A percentile compares a stretch with the other conserved stretches of the same genome.
These are phyloP conservation scores for Carex kokanica DNA, from an alignment of 176 grass and related monocot genomes.

Conservation along the genomic window DNA sequence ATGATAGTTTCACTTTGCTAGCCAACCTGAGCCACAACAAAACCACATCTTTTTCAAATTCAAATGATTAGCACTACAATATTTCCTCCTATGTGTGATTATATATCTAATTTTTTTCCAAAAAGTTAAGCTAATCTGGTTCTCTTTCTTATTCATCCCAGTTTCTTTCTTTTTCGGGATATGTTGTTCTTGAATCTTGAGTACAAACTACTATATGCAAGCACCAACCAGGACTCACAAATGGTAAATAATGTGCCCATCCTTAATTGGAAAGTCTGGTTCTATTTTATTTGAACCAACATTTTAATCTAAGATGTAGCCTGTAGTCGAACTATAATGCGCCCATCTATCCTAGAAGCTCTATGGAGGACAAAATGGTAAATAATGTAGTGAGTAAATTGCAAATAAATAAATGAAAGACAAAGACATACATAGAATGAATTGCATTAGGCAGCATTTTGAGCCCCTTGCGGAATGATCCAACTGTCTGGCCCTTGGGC, in stretches of 20 bases:
- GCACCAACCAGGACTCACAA: background rate
- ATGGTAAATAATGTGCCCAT: too few relatives aligned
- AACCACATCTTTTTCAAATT: constrained; percentile 8
- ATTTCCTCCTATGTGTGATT: background rate
- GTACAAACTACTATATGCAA: background rate
- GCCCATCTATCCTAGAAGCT: background rate
- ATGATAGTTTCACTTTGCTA: constrained; percentile 83
- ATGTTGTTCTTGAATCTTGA: background rate
- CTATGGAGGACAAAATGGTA: background rate
- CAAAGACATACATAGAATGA: constrained; percentile 57
- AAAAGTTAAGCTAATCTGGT: background rate
- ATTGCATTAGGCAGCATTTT: constrained; percentile 85
- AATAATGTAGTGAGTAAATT: background rate
- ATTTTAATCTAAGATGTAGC: background rate
- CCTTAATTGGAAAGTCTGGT: background rate
- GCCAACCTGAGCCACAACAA: constrained; percentile 47
- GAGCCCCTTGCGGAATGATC: constrained; percentile 90
- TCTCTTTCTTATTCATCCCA: background rate
- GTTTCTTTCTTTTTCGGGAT: background rate
- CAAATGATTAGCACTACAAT: background rate
- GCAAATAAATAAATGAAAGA: background rate
- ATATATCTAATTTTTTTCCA: background rate
- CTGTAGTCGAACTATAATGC: background rate
- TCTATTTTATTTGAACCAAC: background rate
- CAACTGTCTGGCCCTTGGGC: constrained; percentile 94